Percentiles rank a stretch among this genome's conserved stretches.
phyloP scores from a whole-genome alignment of 2,329 filamentous ascomycete genomes.

The Hymenoscyphus scutula region DNA sequence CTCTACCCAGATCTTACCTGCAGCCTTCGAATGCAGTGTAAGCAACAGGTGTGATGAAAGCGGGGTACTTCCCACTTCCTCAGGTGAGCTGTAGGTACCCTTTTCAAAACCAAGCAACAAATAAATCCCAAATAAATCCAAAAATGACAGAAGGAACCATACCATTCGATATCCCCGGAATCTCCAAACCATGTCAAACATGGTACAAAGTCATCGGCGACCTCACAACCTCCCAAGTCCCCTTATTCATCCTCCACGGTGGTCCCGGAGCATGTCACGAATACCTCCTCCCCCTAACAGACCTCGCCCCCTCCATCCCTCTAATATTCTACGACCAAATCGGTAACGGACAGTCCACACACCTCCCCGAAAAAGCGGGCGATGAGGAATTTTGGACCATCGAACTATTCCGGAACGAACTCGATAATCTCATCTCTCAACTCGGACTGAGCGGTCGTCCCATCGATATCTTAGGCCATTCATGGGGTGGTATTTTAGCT shows the following conservation, averaged over 20 bases:
- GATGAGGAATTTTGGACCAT: constrained; percentile 47
- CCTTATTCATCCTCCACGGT: constrained; percentile 5
- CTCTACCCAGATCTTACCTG: too few species aligned
- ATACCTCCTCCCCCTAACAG: constrained; percentile 4
- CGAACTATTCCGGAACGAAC: constrained; percentile 47
- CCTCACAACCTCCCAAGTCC: neutral
- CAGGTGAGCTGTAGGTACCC: too few species aligned
- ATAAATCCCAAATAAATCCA: too few species aligned
- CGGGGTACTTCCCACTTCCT: too few species aligned
- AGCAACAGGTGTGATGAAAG: too few species aligned
- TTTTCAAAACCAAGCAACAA: too few species aligned
- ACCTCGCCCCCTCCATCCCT: constrained; percentile 35
- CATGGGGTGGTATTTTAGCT: constrained; percentile 8
- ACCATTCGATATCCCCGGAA: neutral
- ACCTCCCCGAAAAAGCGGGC: constrained; percentile 44
- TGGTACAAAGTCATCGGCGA: neutral
- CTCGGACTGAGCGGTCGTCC: constrained; percentile 39
- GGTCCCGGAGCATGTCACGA: constrained; percentile 4
- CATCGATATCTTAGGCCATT: constrained; percentile 7
- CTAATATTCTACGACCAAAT: constrained; percentile 55
- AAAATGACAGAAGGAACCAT: neutral
- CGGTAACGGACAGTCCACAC: constrained; percentile 49
- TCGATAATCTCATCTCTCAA: constrained; percentile 46
- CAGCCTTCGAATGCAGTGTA: too few species aligned
- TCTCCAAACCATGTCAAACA: constrained; percentile 1